phyloP scores from a whole-genome alignment of 2,329 filamentous ascomycete genomes.

The Truncatella angustata region DNA sequence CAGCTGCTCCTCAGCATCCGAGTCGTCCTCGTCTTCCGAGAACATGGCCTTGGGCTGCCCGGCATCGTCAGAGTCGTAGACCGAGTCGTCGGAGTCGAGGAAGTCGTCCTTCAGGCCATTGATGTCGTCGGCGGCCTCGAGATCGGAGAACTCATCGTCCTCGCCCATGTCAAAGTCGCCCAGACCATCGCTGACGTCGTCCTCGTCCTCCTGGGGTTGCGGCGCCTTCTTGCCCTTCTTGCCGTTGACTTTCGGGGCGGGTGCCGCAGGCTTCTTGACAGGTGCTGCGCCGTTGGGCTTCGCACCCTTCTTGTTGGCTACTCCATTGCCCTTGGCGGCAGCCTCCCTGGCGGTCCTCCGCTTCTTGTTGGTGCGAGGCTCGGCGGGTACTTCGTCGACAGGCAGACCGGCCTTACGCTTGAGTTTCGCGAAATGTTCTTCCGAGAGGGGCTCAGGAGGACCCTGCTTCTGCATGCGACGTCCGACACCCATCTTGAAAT shows the following conservation, averaged over 20 bases:
- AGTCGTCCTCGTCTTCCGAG: slow-evolving; percentile 91
- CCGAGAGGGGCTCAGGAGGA: slow-evolving; percentile 76
- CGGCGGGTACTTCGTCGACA: slow-evolving; percentile 53
- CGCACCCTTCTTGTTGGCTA: slow-evolving; percentile 30
- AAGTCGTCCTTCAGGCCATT: slow-evolving; percentile 56
- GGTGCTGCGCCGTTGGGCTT: slow-evolving; percentile 34
- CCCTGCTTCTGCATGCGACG: slow-evolving; percentile 97
- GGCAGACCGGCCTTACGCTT: slow-evolving; percentile 82
- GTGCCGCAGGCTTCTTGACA: slow-evolving; percentile 14
- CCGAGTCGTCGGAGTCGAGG: slow-evolving; percentile 58
- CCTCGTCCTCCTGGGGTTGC: slow-evolving; percentile 40
- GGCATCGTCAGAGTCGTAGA: slow-evolving; percentile 71
- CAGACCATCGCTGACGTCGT: slow-evolving; percentile 45
- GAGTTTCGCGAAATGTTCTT: slow-evolving; percentile 71
- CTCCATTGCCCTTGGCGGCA: slow-evolving; percentile 34
- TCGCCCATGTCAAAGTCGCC: slow-evolving; percentile 41
- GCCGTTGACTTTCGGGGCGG: slow-evolving; percentile 24
- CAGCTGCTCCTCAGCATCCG: slow-evolving; percentile 83
- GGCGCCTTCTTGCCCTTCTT: slow-evolving; percentile 32
- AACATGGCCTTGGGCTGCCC: slow-evolving; percentile 69
- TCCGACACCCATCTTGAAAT: slow-evolving; percentile 74
- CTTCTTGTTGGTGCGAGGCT: slow-evolving; percentile 65
- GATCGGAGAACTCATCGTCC: slow-evolving; percentile 38
- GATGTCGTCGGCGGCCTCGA: slow-evolving; percentile 31
- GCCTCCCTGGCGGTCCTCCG: slow-evolving; percentile 33